Percentiles rank a stretch among this genome's conserved stretches.
These are phyloP conservation scores for Chytriomyces sp. DNA, from an alignment of 192 early-diverging fungal species.

Conservation along the genomic window DNA sequence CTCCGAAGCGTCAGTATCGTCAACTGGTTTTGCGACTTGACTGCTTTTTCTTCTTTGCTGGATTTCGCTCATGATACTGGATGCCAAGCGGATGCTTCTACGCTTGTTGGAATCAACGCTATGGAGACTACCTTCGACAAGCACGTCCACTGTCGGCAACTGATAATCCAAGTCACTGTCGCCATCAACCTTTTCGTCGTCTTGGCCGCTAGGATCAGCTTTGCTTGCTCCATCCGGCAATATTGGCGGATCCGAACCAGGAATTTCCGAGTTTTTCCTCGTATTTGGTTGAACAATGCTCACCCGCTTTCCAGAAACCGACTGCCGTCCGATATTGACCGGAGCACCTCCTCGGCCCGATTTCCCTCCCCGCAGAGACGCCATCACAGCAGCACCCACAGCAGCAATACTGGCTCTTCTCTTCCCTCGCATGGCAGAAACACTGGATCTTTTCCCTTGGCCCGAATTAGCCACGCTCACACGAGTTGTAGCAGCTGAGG, in stretches of 20 bases:
- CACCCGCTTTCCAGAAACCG: background rate
- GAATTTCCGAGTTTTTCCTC: no score
- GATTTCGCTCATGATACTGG: constrained; percentile 11
- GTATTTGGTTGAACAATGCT: background rate
- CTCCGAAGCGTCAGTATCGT: background rate
- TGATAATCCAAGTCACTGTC: background rate
- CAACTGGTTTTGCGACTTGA: background rate
- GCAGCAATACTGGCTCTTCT: background rate
- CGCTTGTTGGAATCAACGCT: constrained; percentile 36
- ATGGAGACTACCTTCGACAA: constrained; percentile 9
- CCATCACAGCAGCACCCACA: background rate
- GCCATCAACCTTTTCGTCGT: background rate
- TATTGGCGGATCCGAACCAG: no score
- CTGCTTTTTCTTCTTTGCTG: background rate
- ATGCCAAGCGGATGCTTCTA: constrained; percentile 33
- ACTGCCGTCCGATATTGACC: background rate
- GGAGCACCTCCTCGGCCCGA: background rate
- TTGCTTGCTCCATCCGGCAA: no score
- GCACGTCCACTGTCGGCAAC: constrained; percentile 11
- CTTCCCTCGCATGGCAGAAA: background rate
- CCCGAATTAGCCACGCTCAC: background rate
- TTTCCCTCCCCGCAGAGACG: background rate
- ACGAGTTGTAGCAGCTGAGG: background rate
- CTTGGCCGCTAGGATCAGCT: background rate
- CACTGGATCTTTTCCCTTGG: background rate